Base-by-base conservation (phyloP, 2,329 filamentous ascomycete species). In the Thelonectria blattea region DNA sequence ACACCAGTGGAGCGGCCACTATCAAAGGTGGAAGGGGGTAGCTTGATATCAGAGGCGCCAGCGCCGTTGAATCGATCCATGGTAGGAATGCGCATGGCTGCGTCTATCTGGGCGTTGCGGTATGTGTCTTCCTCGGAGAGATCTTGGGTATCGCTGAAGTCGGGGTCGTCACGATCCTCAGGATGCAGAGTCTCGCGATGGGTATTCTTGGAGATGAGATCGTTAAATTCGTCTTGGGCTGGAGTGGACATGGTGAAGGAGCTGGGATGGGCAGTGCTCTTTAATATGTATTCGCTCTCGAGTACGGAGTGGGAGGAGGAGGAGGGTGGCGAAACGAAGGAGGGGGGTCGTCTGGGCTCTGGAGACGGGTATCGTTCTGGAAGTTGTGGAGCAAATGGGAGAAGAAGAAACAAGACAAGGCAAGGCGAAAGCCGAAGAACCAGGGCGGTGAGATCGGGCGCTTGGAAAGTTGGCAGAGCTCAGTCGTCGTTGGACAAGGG, bases 1-100 rank as follows among this genome's bases (percentile, higher is more conserved):
- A 93, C 91, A 48, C 91, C 91, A 3, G 91, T 94, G 67, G 91
- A 88, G 66, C 87, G 85, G 59, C 89, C 88, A 54, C 80, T 86
- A 74, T 91, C 86, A 71, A 89, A 89, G 57, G 81, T 83, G 12
- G 80, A 79, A 10, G 85, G 86, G 14, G 87, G 87, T 62, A 91
- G 85, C 71, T 83, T 84, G 70, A 91, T 76, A 58, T 80, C 81
- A 60, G 73, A 69, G 76, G 74, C 82, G 62, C 64, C 72, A 64
- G 70, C 78, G 68, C 69, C 73, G 73, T 72, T 81, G 65, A 84
- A 67, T 56, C 68, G 67, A 63, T 71, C 69, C 27, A 68, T 78
- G 60, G 83, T 80, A 53, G 88, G 84, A 75, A 88, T 87, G 70
- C 88, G 82, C 86, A 90, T 89, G 69, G 83, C 84, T 68, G 83